Percentiles rank a stretch among this genome's conserved stretches.
Evolutionary conservation across 257 asterid genomes (phyloP).

Genomic region (Przewalskia tangutica): DNA sequence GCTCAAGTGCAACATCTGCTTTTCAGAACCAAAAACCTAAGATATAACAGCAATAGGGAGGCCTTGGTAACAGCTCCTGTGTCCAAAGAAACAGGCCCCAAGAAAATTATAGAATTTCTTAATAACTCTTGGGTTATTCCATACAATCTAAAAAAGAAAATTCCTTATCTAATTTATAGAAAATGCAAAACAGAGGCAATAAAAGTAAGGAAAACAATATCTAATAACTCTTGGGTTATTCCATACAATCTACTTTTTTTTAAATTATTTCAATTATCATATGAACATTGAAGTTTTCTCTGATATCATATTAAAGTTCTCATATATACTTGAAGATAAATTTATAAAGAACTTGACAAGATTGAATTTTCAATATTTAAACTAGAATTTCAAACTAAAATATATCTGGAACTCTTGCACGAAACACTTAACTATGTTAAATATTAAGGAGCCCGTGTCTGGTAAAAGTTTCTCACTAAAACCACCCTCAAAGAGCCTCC

Average conservation of each 20-base stretch:
- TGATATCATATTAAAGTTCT: neutral
- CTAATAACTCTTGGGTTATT: neutral
- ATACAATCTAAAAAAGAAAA: neutral
- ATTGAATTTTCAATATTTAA: neutral
- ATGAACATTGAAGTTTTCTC: neutral
- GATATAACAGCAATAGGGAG: no score
- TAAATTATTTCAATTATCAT: neutral
- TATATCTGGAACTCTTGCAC: neutral
- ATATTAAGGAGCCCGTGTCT: neutral
- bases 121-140: no score
- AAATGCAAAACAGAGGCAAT: neutral
- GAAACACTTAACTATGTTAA: neutral
- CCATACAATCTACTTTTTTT: neutral
- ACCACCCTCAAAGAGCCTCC: neutral
- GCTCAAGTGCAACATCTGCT: no score
- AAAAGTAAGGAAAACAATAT: neutral
- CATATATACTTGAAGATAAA: neutral
- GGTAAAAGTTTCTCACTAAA: neutral
- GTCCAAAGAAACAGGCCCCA: no score
- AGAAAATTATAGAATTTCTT: no score
- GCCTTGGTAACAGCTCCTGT: no score
- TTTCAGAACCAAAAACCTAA: no score
- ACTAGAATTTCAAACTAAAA: neutral
- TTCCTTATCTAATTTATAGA: neutral
- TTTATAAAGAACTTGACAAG: neutral